Base-by-base conservation (phyloP, 1,139 yeast species). In the Kurtzmaniella natalensis region DNA sequence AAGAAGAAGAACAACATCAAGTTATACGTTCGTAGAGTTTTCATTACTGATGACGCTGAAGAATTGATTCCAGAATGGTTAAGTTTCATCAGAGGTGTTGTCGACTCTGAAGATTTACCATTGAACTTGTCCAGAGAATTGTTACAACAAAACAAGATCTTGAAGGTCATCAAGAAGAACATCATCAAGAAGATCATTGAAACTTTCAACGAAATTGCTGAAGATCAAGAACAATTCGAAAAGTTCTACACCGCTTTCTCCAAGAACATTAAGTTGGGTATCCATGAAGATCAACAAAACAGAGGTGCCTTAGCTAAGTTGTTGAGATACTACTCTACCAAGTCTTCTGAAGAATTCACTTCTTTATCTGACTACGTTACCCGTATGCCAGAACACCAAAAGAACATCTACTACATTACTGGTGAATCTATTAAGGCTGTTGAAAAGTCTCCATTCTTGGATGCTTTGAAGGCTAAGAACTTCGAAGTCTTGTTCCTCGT, bases 1-100 rank as follows among this genome's bases (percentile, higher is more conserved):
- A 92, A 89, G 94, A 94, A 92, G 95, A 92, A 89, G 84, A 82
- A 77, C 76, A 92, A 89, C 82, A 94, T 94, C 77, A 94, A 92
- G 78, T 81, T 94, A 58, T 94, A 94, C 72, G 99, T 94, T 47
- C 89, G 98, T 71, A 94, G 98, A 74, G 99, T 94, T 53, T 94
- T 94, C 83, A 94, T 94, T 68, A 94, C 98, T 48, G 99, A 94
- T 61, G 99, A 94, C 55, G 96, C 97, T 58, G 97, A 92, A 70
- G 98, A 94, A 61, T 83, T 94, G 62, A 88, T 94, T 50, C 99
- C 99, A 62, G 98, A 92, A 70, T 94, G 98, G 98, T 83, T 92
- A 64, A 73, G 89, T 43, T 94, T 94, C 69, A 86, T 94, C 59
- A 89, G 77, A 76, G 99, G 99, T 81, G 98, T 94, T 65, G 99